Base-by-base conservation (phyloP, 2,329 filamentous ascomycete species). In the Phialophora chinensis region DNA sequence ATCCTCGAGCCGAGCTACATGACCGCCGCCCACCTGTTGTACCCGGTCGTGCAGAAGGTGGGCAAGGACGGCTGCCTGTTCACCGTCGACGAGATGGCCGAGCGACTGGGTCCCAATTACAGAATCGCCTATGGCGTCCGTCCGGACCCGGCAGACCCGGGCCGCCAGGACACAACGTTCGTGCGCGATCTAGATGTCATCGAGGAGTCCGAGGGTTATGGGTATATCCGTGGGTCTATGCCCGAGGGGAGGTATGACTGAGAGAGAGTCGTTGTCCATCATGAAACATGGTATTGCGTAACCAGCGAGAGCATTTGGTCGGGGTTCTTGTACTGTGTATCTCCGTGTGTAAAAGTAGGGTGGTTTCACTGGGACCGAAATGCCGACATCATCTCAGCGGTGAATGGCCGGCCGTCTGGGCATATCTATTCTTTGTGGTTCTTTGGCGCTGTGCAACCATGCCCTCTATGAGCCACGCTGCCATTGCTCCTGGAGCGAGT, bases 1-100 rank as follows among this genome's bases (percentile, higher is more conserved):
- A 69, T 69, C 53, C 61, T 67, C 33, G 68, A 69, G 27, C 65
- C 66, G 20, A 57, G 53, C 59, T 66, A 66, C 55, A 65, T 69
- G 61, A 55, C 62, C 10, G 60, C 54, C 14, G 66, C 68, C 5
- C 66, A 67, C 56, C 62, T 69, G 31, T 42, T 69, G 42, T 60
- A 63, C 49, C 68, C 68, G 8, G 55, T 68, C 23, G 50, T 69
- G 29, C 29, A 61, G 10, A 58, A 62, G 54, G 35, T 69, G 17
- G 68, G 68, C 25, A 42, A 68, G 33, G 58, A 49, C 25, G 68
- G 68, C 25, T 61, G 53, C 6, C 47, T 69, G 44, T 29, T 69
- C 38, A 62, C 66, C 12, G 59, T 59, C 8, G 62, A 69, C 38
- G 68, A 69, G 59, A 55, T 55, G 33, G 60, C 50, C 8, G 50